Percentiles rank a stretch among this genome's conserved stretches.
These are phyloP conservation scores for Lasiosphaeria ovina DNA, from an alignment of 495 filamentous ascomycete genomes.

Conservation along the genomic window DNA sequence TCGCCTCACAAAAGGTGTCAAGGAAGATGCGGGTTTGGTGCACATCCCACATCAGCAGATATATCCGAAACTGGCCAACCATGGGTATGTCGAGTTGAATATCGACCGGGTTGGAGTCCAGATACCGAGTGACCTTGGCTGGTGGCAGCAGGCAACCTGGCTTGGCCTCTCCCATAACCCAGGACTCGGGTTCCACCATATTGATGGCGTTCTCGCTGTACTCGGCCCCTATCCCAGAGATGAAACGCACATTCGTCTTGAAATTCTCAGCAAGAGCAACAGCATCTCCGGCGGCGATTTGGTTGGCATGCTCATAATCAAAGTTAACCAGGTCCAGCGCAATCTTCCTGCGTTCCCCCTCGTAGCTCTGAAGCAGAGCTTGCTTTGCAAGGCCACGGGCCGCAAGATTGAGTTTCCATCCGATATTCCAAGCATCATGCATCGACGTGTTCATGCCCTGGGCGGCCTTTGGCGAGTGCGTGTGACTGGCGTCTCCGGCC, in stretches of 20 bases:
- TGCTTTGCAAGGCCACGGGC: conserved; percentile 55
- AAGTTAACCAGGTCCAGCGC: conserved; percentile 66
- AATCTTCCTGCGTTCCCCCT: conserved; percentile 59
- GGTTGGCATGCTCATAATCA: conserved; percentile 59
- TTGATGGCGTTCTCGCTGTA: conserved; percentile 62
- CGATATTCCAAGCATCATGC: conserved; percentile 75
- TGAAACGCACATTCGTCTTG: conserved; percentile 64
- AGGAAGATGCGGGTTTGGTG: conserved; percentile 53
- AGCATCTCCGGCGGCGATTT: conserved; percentile 57
- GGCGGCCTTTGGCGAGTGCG: conserved; percentile 71
- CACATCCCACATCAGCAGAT: conserved; percentile 60
- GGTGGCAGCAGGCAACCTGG: conserved; percentile 62
- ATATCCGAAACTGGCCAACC: conserved; percentile 66
- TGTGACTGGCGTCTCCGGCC: conserved; percentile 74
- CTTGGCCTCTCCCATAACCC: conserved; percentile 45
- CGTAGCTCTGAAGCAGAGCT: conserved; percentile 61
- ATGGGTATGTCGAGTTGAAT: conserved; percentile 71
- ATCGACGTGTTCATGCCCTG: conserved; percentile 80
- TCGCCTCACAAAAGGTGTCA: conserved; percentile 46
- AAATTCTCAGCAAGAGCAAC: conserved; percentile 60
- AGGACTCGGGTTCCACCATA: conserved; percentile 33
- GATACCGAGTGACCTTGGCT: conserved; percentile 62
- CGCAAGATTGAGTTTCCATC: conserved; percentile 69
- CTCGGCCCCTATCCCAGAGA: conserved; percentile 63
- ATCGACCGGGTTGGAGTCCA: conserved; percentile 70